Evolutionary conservation across 2,329 filamentous ascomycete species (phyloP).

Genomic region (Hypoxylon sp.): DNA sequence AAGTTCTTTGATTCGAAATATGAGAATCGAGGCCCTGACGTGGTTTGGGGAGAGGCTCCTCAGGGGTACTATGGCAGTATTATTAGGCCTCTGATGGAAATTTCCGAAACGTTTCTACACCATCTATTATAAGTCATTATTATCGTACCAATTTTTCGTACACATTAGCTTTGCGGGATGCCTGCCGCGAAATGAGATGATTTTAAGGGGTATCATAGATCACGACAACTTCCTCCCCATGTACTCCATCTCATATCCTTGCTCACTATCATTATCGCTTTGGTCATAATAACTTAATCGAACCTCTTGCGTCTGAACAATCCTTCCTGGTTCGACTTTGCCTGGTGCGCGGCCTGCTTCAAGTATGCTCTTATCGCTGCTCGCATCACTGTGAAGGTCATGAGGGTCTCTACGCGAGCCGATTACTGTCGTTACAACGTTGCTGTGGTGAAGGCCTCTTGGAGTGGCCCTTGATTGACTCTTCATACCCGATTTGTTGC

Average conservation of each 20-base stretch:
- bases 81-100: neutral
- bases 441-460: slow-evolving; percentile 35
- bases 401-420: slow-evolving; percentile 32
- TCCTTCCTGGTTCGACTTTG: slow-evolving; percentile 36
- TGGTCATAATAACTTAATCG: slow-evolving; percentile 44
- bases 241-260: slow-evolving; percentile 44
- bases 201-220: slow-evolving; percentile 23
- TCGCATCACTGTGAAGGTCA: slow-evolving; percentile 34
- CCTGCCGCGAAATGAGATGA: neutral
- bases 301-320: slow-evolving; percentile 45
- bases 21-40: neutral
- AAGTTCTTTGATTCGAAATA: neutral
- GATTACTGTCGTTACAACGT: slow-evolving; percentile 40
- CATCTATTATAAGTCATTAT: neutral
- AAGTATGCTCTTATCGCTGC: slow-evolving; percentile 45
- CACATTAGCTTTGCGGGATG: slow-evolving; percentile 4
- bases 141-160: slow-evolving; percentile 19
- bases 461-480: slow-evolving; percentile 28
- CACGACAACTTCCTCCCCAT: slow-evolving; percentile 35
- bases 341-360: slow-evolving; percentile 35
- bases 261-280: slow-evolving; percentile 43
- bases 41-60: neutral
- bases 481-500: slow-evolving; percentile 34
- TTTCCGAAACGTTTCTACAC: neutral
- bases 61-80: neutral